Evolutionary conservation across 2,329 filamentous ascomycete genomes (phyloP).

Genomic region (Juglanconis juglandina): DNA sequence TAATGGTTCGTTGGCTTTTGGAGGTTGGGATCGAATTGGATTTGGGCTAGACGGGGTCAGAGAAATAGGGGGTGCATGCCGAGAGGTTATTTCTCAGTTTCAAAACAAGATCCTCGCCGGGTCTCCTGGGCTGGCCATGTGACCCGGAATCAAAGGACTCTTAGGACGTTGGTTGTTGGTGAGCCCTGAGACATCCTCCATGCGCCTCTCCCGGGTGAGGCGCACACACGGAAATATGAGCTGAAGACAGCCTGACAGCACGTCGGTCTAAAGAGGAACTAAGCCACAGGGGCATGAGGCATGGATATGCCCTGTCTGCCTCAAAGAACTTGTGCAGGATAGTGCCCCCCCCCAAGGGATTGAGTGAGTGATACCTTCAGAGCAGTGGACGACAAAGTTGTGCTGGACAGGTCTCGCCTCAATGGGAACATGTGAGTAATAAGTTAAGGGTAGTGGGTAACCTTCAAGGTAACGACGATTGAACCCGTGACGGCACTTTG

Average conservation of each 20-base stretch:
- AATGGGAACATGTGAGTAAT: neutral
- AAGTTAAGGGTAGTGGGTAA: neutral
- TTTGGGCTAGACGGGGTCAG: neutral
- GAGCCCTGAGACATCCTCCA: conserved; percentile 11
- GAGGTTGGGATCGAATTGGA: neutral
- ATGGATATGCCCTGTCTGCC: neutral
- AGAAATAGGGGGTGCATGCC: neutral
- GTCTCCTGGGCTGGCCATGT: conserved; percentile 9
- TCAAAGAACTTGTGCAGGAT: neutral
- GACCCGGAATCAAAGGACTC: conserved; percentile 8
- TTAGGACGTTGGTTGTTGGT: neutral
- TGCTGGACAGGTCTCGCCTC: too few species aligned
- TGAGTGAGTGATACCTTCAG: neutral
- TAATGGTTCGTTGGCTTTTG: neutral
- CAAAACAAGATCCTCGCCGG: neutral
- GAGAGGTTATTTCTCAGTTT: conserved; percentile 9
- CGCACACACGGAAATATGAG: conserved; percentile 6
- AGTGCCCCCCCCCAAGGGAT: neutral
- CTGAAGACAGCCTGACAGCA: conserved; percentile 1
- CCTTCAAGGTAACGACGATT: too few species aligned
- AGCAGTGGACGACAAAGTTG: neutral
- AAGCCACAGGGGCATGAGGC: too few species aligned
- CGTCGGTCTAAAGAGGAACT: too few species aligned
- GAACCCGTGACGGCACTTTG: neutral
- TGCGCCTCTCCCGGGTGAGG: conserved; percentile 13